Evolutionary conservation across 2,329 filamentous ascomycete genomes (phyloP).

Genomic region (Tolypocladium pustulatum): DNA sequence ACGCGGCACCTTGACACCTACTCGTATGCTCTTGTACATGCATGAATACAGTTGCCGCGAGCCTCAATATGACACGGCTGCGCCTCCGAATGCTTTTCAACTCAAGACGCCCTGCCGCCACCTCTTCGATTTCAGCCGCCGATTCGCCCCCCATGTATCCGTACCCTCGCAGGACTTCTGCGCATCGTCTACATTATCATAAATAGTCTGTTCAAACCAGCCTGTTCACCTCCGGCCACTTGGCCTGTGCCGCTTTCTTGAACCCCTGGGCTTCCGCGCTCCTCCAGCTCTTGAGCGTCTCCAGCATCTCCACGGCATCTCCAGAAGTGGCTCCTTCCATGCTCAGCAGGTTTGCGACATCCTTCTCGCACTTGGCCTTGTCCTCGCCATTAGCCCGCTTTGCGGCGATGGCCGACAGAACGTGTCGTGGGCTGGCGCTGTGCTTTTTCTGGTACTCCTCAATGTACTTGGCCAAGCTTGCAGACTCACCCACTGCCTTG

Average conservation of each 20-base stretch:
- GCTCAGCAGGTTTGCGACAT: conserved; percentile 49
- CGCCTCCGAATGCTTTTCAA: conserved; percentile 1
- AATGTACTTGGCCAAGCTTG: conserved; percentile 54
- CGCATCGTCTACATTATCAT: background rate
- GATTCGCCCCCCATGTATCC: background rate
- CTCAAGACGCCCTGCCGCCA: background rate
- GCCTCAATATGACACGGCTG: background rate
- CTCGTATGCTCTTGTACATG: background rate
- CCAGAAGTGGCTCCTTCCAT: conserved; percentile 38
- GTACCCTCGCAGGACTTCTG: background rate
- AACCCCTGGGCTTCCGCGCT: conserved; percentile 37
- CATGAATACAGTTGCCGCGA: background rate
- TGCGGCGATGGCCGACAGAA: conserved; percentile 52
- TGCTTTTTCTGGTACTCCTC: conserved; percentile 53
- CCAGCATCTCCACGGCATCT: conserved; percentile 39
- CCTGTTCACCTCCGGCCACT: conserved; percentile 39
- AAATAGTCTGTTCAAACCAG: conserved; percentile 22
- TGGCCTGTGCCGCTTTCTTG: conserved; percentile 34
- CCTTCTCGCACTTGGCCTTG: conserved; percentile 46
- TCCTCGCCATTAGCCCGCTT: conserved; percentile 49
- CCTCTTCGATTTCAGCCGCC: background rate
- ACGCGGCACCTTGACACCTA: background rate
- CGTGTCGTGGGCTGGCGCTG: conserved; percentile 49
- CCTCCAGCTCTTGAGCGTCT: conserved; percentile 36
- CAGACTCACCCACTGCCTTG: conserved; percentile 44